These are phyloP conservation scores for Boletus barrowsii DNA, from an alignment of 768 basidiomycete genomes.

Conservation along the genomic window DNA sequence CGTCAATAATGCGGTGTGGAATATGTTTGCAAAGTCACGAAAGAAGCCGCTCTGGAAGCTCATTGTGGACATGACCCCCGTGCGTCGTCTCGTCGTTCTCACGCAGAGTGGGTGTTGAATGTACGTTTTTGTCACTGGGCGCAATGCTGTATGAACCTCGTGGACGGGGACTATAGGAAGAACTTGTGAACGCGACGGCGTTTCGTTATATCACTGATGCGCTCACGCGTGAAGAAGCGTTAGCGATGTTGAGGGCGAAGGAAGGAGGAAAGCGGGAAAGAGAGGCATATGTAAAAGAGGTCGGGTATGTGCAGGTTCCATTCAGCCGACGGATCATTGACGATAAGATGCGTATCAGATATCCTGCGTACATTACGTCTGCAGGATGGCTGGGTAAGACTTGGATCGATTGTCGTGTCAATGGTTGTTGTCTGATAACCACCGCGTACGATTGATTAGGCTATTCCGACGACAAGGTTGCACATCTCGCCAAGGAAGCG, in stretches of 20 bases:
- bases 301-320: conserved; percentile 44
- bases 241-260: conserved; percentile 71
- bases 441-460: conserved; percentile 36
- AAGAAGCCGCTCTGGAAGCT: conserved; percentile 92
- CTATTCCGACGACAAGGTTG: conserved; percentile 88
- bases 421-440: neutral
- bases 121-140: neutral
- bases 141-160: neutral
- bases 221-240: conserved; percentile 85
- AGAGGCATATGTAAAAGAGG: conserved; percentile 65
- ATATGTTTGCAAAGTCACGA: conserved; percentile 76
- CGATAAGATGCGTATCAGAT: conserved; percentile 40
- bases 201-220: conserved; percentile 91
- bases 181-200: conserved; percentile 68
- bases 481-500: conserved; percentile 79
- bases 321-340: neutral
- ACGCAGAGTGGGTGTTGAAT: neutral
- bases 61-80: conserved; percentile 82
- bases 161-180: conserved; percentile 47
- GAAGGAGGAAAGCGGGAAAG: conserved; percentile 73
- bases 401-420: neutral
- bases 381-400: conserved; percentile 79
- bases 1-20: conserved; percentile 90
- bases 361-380: conserved; percentile 89
- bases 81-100: conserved; percentile 26